Evolutionary conservation across 2,329 filamentous ascomycete species (phyloP).

Genomic region (Pseudogymnoascus sp.): DNA sequence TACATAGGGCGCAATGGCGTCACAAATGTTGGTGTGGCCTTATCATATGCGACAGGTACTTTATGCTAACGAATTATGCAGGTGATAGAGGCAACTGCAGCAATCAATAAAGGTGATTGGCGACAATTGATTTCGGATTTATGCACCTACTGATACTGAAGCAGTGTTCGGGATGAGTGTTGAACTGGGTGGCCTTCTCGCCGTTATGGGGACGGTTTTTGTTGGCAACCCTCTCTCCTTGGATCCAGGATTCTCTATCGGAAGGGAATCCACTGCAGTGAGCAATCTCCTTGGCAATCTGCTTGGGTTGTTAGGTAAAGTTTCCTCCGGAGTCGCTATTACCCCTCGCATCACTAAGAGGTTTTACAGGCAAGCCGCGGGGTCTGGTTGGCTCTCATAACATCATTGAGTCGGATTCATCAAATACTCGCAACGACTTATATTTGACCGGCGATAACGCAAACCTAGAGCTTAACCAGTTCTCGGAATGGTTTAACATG

Average conservation of each 20-base stretch:
- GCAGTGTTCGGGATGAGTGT: slow-evolving; percentile 38
- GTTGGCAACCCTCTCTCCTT: slow-evolving; percentile 36
- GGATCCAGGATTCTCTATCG: slow-evolving; percentile 36
- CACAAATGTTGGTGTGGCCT: slow-evolving; percentile 16
- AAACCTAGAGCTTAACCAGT: slow-evolving; percentile 42
- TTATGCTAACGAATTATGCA: slow-evolving; percentile 1
- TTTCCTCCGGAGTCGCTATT: not conserved
- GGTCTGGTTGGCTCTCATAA: slow-evolving; percentile 24
- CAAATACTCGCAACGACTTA: slow-evolving; percentile 21
- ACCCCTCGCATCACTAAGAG: not conserved
- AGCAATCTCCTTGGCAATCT: slow-evolving; percentile 13
- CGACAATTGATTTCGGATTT: not conserved
- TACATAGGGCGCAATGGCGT: slow-evolving; percentile 35
- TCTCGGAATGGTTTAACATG: slow-evolving; percentile 35
- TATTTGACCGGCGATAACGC: slow-evolving; percentile 31
- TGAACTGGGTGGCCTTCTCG: slow-evolving; percentile 32
- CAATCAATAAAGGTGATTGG: slow-evolving; percentile 28
- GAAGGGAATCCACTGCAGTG: slow-evolving; percentile 19
- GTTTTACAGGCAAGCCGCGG: slow-evolving; percentile 14
- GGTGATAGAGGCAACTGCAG: slow-evolving; percentile 25
- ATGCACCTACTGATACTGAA: slow-evolving; percentile 10
- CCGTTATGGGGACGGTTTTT: slow-evolving; percentile 36
- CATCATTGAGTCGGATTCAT: slow-evolving; percentile 22
- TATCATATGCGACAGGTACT: slow-evolving; percentile 12
- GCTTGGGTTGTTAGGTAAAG: not conserved